Evolutionary conservation across 1,284 basidiomycete genomes (phyloP).

Genomic region (Austroboletus sp.): DNA sequence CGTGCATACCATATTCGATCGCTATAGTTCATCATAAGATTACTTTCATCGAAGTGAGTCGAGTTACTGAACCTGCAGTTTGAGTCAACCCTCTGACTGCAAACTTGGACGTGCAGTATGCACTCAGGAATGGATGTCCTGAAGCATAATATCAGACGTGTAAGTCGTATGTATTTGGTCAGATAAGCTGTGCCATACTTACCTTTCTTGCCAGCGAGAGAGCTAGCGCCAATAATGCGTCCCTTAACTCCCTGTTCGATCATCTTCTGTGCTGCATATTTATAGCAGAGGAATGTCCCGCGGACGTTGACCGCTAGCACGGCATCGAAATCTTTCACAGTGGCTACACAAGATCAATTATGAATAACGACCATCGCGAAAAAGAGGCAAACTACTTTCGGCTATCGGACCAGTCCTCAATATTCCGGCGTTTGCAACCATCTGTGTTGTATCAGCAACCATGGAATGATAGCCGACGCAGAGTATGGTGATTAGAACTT

Average conservation of each 20-base stretch:
- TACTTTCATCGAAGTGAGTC: background rate
- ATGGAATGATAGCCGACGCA: background rate
- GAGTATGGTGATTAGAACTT: conserved; percentile 23
- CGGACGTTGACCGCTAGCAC: conserved; percentile 31
- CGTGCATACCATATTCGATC: conserved; percentile 36
- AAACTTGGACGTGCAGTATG: conserved; percentile 32
- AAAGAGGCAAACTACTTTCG: conserved; percentile 17
- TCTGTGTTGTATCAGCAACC: conserved; percentile 16
- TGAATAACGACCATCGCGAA: background rate
- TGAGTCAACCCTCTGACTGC: conserved; percentile 33
- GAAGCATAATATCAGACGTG: background rate
- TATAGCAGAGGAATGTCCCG: conserved; percentile 36
- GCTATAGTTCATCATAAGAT: conserved; percentile 25
- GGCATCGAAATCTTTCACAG: conserved; percentile 23
- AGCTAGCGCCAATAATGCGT: conserved; percentile 36
- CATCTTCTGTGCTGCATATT: conserved; percentile 36
- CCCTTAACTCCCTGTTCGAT: conserved; percentile 36
- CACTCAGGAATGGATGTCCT: conserved; percentile 20
- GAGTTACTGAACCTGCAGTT: conserved; percentile 15
- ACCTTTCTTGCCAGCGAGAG: conserved; percentile 34
- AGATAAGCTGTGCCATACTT: background rate
- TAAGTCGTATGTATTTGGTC: background rate
- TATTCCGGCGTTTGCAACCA: conserved; percentile 38
- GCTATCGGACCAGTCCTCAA: conserved; percentile 18
- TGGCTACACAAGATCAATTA: background rate